Base-by-base conservation (phyloP, 1,284 basidiomycete species). In the Sporisorium graminicola region DNA sequence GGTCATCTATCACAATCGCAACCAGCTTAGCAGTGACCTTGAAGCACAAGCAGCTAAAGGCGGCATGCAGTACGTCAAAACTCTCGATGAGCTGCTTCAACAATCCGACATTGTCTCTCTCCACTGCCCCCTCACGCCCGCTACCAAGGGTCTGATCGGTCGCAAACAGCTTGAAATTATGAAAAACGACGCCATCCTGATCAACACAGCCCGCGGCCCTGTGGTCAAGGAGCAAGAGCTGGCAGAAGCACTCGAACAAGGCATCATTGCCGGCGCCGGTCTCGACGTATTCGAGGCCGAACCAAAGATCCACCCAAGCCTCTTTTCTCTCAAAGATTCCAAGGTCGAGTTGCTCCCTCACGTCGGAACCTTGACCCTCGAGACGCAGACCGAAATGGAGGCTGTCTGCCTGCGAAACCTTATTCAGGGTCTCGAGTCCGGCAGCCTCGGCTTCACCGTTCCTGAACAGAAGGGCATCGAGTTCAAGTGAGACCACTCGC, bases 281-380 rank as follows among this genome's bases (percentile, higher is more conserved):
- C 88, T 98, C 24, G 95, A 97, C 78, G 94, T 96, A 31, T 97
- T 90, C 87, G 67, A 71, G 35, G 59, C 62, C 18, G 76, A 72
- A 75, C 80, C 80, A 2, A 58, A 59, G 26, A 67, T 82, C 26
- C 66, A 81, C 54, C 66, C 72, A 2, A 51, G 58, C 10, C 75
- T 82, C 24, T 42, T 69, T 24, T 70, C 67, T 20, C 75, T 82
- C 18, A 56, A 49, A 29, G 63, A 70, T n/a, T 67, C 62, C 43
- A 77, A 79, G 20, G 79, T 78, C 8, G 57, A 81, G 44, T 50
- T 82, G 26, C 72, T 81, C 3, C 80, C 80, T 29, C 80, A 83
- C 44, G 77, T 83, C 1, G 82, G 82, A 9, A 86, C 86, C 2
- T 55, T 85, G 44, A 83, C 79, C 4, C 70, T 83, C 20, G 82